Base-by-base conservation (phyloP, 768 basidiomycete genomes). In the Cystobasidium ongulense region DNA sequence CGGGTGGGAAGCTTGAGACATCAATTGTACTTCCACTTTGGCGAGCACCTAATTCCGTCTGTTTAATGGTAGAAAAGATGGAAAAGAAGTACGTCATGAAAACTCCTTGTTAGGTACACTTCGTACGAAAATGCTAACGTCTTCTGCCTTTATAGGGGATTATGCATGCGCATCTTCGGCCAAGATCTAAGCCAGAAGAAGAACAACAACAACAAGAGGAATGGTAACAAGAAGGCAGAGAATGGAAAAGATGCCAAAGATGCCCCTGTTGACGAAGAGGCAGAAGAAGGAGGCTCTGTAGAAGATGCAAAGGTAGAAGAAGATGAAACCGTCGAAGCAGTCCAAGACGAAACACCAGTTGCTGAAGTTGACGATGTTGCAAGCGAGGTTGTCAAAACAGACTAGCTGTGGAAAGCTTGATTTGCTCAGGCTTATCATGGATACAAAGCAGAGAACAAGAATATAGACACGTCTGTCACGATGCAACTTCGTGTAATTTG, bases 31-130 rank as follows among this genome's bases (percentile, higher is more conserved):
- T 97, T n/a, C 95, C 96, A 0, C 85, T 98, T 64, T 98, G 95
- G 96, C 93, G 91, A 82, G 92, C 92, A 1, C 89, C 88, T 73
- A 87, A 88, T 15, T 95, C 92, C 0, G 80, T 95, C 65, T 87
- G 89, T 0, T 84, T 98, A 73, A 92, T 98, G 92, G 87, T 96
- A 67, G 93, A 98, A 82, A 99, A 98, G 81, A 90, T 90, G 79
- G 91, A 92, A 29, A 98, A 98, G 82, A 91, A 89, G 94, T 92
- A 53, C 13, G 83, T 57, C 10, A 17, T 33, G 36, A 11, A 21
- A 17, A 17, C 39, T 25, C 33, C 35, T 21, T 21, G 23, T 33
- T 64, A n/a, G n/a, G n/a, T n/a, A n/a, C n/a, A n/a, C n/a, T n/a
- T 8, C 17, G 23, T 21, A 35, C 63, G 21, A 25, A 64, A 15